Evolutionary conservation across 306 rosid species (phyloP), one percentile per base, ranked within the genome.

Genomic region (Cicer pinnatifidum): DNA sequence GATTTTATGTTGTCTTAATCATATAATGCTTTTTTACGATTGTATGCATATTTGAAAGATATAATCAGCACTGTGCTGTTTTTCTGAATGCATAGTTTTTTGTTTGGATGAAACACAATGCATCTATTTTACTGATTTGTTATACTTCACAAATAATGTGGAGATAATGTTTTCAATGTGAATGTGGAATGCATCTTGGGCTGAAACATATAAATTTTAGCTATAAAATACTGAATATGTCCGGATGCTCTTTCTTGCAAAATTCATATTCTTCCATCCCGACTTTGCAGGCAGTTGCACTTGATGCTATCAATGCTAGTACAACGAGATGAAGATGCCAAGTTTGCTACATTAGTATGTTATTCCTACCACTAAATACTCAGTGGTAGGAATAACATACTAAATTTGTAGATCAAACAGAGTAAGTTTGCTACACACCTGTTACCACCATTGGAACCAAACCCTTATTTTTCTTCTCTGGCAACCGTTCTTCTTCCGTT

Each of bases 301-400:
- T 77, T 94, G 72, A 67, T 91, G 73, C 83, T 94, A 75, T 91
- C 93, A 62, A 79, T 91, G 85, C 82, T 91, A 67, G 79, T 90
- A 67, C 92, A 87, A 83, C 80, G 80, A 90, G 99, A 91, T 83
- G 96, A 91, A 64, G 97, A 90, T 66, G 74, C 69, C 85, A 89
- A 88, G 80, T 91, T 88, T 38, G 96, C n/a, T n/a, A n/a, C n/a
- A n/a, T n/a, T n/a, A n/a, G n/a, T n/a, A n/a, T n/a, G n/a, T n/a
- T n/a, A n/a, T n/a, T n/a, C n/a, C n/a, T n/a, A n/a, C n/a, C n/a
- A n/a, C n/a, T n/a, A n/a, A n/a, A n/a, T n/a, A n/a, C n/a, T n/a
- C n/a, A n/a, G n/a, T n/a, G n/a, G n/a, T n/a, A n/a, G n/a, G n/a
- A n/a, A n/a, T n/a, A n/a, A n/a, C n/a, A n/a, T n/a, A n/a, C n/a